Evolutionary conservation across 257 asterid species (phyloP).

Genomic region (Plectranthus barbatus): DNA sequence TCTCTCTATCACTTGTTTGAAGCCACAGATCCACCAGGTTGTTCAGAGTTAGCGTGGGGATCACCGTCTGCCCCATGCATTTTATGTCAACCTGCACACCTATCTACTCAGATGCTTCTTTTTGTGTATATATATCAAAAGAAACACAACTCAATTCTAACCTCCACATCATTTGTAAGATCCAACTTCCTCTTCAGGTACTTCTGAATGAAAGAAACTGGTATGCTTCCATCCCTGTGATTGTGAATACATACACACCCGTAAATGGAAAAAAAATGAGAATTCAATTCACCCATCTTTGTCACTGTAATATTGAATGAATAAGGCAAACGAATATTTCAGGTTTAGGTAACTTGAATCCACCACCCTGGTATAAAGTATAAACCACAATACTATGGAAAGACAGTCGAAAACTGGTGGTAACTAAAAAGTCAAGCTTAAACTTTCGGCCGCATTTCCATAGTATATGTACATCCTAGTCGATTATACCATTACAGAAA

Average conservation of each 20-base stretch:
- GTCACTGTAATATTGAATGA: too few species aligned
- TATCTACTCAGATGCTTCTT: too few species aligned
- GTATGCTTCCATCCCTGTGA: constrained; percentile 67
- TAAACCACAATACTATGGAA: background rate
- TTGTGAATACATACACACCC: too few species aligned
- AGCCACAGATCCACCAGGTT: constrained; percentile 51
- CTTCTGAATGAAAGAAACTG: constrained; percentile 48
- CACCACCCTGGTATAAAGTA: background rate
- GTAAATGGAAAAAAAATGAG: too few species aligned
- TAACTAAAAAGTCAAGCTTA: background rate
- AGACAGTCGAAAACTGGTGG: background rate
- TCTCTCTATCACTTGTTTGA: constrained; percentile 30
- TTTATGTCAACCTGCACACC: constrained; percentile 65
- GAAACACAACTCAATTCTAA: constrained; percentile 23
- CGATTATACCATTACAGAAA: too few species aligned
- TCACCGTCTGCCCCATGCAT: constrained; percentile 51
- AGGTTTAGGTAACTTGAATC: background rate
- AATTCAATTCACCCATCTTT: too few species aligned
- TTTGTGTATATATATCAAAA: too few species aligned
- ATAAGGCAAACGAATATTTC: too few species aligned
- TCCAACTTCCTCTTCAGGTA: constrained; percentile 43
- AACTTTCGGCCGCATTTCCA: too few species aligned
- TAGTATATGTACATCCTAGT: too few species aligned
- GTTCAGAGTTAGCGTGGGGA: constrained; percentile 37
- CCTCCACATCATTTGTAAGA: constrained; percentile 44